Evolutionary conservation across 2,329 filamentous ascomycete genomes (phyloP).

Genomic region (Trichoderma koningii): DNA sequence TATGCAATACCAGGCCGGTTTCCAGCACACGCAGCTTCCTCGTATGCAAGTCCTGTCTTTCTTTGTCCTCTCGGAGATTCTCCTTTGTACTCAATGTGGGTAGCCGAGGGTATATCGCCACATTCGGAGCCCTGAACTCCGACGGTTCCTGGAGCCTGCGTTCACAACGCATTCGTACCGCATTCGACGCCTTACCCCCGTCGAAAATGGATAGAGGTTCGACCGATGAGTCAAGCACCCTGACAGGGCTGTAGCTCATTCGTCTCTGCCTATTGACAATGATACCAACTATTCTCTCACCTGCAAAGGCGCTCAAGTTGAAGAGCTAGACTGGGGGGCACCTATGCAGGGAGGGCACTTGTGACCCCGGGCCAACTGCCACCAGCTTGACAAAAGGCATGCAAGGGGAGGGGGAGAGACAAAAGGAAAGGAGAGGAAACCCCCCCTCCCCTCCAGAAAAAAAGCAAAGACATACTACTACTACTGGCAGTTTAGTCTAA

Average conservation of each 20-base stretch:
- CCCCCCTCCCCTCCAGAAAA: neutral
- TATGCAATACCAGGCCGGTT: neutral
- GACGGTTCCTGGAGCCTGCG: neutral
- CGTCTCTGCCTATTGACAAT: neutral
- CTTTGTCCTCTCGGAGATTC: neutral
- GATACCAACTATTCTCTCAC: neutral
- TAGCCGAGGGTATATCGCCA: neutral
- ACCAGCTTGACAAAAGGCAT: neutral
- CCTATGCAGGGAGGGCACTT: conserved; percentile 11
- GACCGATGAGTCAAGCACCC: neutral
- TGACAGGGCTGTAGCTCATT: too few species aligned
- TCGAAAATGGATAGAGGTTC: neutral
- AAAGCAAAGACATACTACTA: neutral
- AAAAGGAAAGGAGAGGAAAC: neutral
- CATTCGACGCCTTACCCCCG: neutral
- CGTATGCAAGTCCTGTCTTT: neutral
- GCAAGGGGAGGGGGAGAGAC: neutral
- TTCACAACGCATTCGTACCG: neutral
- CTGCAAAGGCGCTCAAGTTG: neutral
- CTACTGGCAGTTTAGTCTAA: too few species aligned
- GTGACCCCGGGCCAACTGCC: neutral
- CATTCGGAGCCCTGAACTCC: neutral
- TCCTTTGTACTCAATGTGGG: neutral
- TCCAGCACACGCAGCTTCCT: neutral
- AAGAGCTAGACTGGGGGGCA: conserved; percentile 7